phyloP scores from a whole-genome alignment of 2,329 filamentous ascomycete genomes.

The Catunica adiposa region DNA sequence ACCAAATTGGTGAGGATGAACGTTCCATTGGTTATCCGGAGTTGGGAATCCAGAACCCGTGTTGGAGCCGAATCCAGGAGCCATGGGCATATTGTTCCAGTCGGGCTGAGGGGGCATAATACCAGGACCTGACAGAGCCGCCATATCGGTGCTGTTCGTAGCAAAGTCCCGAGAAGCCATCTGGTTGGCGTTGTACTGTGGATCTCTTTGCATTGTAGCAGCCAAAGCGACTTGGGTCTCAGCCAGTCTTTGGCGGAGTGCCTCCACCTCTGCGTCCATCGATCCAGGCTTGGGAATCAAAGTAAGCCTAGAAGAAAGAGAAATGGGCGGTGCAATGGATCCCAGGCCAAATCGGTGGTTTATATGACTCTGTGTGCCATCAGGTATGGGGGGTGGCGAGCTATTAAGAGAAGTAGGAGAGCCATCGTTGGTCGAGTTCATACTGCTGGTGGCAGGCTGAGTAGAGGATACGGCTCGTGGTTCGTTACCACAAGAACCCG shows the following conservation, averaged over 20 bases:
- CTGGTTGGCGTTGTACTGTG: not conserved
- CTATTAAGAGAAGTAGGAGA: too few relatives aligned
- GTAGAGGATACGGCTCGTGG: not conserved
- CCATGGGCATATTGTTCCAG: not conserved
- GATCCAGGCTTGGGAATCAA: conserved; percentile 13
- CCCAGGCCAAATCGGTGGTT: too few relatives aligned
- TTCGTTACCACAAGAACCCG: not conserved
- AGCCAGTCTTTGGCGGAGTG: conserved; percentile 51
- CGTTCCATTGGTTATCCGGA: not conserved
- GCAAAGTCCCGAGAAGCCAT: not conserved
- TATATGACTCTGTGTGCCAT: too few relatives aligned
- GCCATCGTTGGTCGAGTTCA: not conserved
- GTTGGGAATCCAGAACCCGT: not conserved
- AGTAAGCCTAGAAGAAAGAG: not conserved
- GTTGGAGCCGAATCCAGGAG: not conserved
- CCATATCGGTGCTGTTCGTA: not conserved
- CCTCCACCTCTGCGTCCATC: conserved; percentile 43
- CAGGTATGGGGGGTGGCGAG: too few relatives aligned
- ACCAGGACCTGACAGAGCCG: conserved; percentile 9
- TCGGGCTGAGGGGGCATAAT: not conserved
- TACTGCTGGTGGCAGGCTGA: not conserved
- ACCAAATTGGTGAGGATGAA: not conserved
- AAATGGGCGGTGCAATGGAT: too few relatives aligned
- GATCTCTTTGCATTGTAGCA: not conserved
- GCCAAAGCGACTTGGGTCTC: conserved; percentile 38